Evolutionary conservation across 495 filamentous ascomycete genomes (phyloP).

Genomic region (Jackrogersella minutella): DNA sequence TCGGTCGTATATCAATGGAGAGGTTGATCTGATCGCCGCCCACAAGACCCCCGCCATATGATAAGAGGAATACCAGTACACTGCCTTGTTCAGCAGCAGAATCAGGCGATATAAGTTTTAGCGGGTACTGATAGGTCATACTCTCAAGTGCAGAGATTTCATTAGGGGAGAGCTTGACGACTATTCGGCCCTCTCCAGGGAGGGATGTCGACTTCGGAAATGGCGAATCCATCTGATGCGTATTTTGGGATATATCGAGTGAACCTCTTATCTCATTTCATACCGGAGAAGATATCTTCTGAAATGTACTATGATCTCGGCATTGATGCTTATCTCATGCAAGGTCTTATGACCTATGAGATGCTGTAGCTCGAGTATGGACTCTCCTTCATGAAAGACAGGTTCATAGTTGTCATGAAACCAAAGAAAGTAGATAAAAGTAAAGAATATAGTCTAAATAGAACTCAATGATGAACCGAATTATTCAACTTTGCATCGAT

Average conservation of each 20-base stretch:
- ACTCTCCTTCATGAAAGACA: too few relatives aligned
- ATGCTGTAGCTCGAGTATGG: too few relatives aligned
- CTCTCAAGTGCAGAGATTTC: slow-evolving; percentile 73
- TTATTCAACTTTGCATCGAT: not conserved
- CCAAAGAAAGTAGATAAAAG: too few relatives aligned
- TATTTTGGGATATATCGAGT: not conserved
- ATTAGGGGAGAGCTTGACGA: slow-evolving; percentile 75
- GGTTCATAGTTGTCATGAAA: too few relatives aligned
- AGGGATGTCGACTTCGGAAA: slow-evolving; percentile 76
- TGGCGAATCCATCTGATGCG: slow-evolving; percentile 55
- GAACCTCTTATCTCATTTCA: slow-evolving; percentile 7
- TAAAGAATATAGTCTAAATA: too few relatives aligned
- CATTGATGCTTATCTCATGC: slow-evolving; percentile 30
- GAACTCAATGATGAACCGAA: not conserved
- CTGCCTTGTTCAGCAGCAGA: slow-evolving; percentile 62
- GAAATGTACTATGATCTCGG: not conserved
- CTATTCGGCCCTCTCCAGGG: slow-evolving; percentile 79
- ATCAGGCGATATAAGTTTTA: slow-evolving; percentile 85
- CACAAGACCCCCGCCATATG: slow-evolving; percentile 93
- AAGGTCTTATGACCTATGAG: too few relatives aligned
- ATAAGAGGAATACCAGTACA: slow-evolving; percentile 82
- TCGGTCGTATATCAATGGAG: slow-evolving; percentile 66
- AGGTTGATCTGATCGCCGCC: slow-evolving; percentile 84
- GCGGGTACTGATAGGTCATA: slow-evolving; percentile 88
- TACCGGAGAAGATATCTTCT: not conserved